Percentiles rank a stretch among this genome's conserved stretches.
Evolutionary conservation across 2,329 filamentous ascomycete species (phyloP).

Genomic region (Tolypocladium sp.): DNA sequence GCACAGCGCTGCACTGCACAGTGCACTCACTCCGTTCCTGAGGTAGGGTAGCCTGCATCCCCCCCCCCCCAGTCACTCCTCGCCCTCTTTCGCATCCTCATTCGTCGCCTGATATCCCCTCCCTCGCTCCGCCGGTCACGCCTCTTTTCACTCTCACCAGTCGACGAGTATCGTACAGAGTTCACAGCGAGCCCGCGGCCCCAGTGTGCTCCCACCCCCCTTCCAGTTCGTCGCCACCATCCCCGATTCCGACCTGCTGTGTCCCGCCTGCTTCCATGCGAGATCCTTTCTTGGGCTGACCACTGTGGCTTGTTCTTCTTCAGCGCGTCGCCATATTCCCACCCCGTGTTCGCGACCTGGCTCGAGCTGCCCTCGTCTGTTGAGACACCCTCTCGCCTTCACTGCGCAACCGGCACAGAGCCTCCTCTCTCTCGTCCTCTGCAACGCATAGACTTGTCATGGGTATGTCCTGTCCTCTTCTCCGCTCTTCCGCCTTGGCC

Average conservation of each 20-base stretch:
- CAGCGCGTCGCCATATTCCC: conserved; percentile 13
- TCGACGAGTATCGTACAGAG: not conserved
- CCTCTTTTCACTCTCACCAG: not conserved
- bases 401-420: conserved; percentile 10
- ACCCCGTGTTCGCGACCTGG: conserved; percentile 10
- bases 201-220: conserved; percentile 7
- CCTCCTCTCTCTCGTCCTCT: conserved; percentile 6
- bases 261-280: conserved; percentile 22
- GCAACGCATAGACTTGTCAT: conserved; percentile 12
- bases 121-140: not conserved
- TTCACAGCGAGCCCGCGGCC: not conserved
- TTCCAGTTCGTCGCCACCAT: conserved; percentile 9
- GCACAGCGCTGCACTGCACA: not conserved
- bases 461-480: conserved; percentile 9
- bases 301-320: conserved; percentile 18
- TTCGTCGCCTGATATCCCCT: not conserved
- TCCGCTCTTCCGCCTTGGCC: conserved; percentile 4
- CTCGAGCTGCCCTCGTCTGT: conserved; percentile 11
- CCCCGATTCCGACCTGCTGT: conserved; percentile 17
- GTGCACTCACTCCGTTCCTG: not conserved
- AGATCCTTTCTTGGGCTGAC: conserved; percentile 20
- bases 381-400: conserved; percentile 15
- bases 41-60: not conserved
- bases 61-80: not conserved
- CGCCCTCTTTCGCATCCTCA: not conserved